Base-by-base conservation (phyloP, 441 rosid species). In the Syzygium malaccense region DNA sequence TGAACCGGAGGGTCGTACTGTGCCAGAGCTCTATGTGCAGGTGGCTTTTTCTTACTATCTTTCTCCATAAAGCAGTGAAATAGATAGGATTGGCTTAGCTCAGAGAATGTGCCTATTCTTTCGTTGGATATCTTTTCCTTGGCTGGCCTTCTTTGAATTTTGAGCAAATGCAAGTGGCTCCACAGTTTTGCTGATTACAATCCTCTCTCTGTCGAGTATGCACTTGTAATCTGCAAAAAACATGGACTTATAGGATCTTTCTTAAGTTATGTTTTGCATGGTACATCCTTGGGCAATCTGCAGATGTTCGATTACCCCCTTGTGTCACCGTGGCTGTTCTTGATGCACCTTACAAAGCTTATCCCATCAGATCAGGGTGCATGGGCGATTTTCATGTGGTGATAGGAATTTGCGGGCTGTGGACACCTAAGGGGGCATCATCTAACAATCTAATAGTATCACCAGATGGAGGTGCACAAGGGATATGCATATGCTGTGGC, bases 1-100 rank as follows among this genome's bases (percentile, higher is more conserved):
- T 10, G 99, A 98, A 92, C 99, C 99, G 75, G 99, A 98, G 92
- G 99, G 99, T 86, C 96, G 99, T 87, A 95, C 90, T 90, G 99
- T 97, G 89, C 99, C 98, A n/a, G 99, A 98, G 94, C 95, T 98
- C 86, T 98, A 98, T 91, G 98, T 98, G 90, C 99, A 98, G 99
- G 99, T 98, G 83, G 88, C 10, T 89, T 64, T 87, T 57, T 86
- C 58, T 68, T 68, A 8, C 53, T 66, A 56, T 54, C 49, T 25
- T 55, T 75, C 64, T 75, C 83, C 83, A 41, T 75, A 75, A 75
- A 75, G 51, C 83, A 23, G 83, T 25, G 53, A 41, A 75, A 41
- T 75, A 14, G 51, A 75, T 41, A 41, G n/a, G 53, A 75, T 75
- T 75, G 51, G 83, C 3, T 7, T 75, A 75, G 83, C 83, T 41